phyloP scores from a whole-genome alignment of 768 basidiomycete species.

The Collybiopsis confluens region DNA sequence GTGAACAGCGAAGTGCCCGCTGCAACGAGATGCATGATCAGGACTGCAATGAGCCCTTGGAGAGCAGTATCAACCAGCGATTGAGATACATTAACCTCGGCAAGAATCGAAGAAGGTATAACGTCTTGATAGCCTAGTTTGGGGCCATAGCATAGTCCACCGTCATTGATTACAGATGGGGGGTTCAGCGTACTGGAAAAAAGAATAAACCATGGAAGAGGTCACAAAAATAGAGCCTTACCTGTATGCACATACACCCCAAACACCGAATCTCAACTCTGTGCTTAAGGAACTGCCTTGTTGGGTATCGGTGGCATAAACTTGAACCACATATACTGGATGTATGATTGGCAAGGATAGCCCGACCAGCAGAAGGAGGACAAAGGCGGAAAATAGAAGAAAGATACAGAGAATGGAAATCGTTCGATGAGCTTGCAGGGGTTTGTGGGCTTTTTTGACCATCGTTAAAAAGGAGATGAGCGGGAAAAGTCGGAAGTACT shows the following conservation, averaged over 20 bases:
- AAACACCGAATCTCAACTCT: constrained; percentile 70
- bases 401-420: constrained; percentile 44
- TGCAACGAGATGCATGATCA: constrained; percentile 67
- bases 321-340: constrained; percentile 54
- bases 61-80: constrained; percentile 43
- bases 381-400: constrained; percentile 55
- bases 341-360: constrained; percentile 75
- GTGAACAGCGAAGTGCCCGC: constrained; percentile 56
- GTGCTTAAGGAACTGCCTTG: constrained; percentile 52
- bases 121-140: constrained; percentile 57
- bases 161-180: constrained; percentile 33
- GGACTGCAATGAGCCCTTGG: constrained; percentile 45
- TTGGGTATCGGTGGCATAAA: constrained; percentile 32
- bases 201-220: background rate
- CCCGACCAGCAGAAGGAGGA: constrained; percentile 74
- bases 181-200: constrained; percentile 25
- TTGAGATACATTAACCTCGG: constrained; percentile 38
- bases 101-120: constrained; percentile 44
- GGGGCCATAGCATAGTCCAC: constrained; percentile 56
- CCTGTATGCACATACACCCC: constrained; percentile 76
- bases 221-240: constrained; percentile 10
- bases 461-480: background rate
- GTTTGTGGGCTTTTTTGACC: constrained; percentile 28
- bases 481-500: too few species aligned
- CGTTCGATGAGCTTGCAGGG: constrained; percentile 40